Evolutionary conservation across 148 eudicot species (phyloP).

Genomic region (Rhododendron griersonianum): DNA sequence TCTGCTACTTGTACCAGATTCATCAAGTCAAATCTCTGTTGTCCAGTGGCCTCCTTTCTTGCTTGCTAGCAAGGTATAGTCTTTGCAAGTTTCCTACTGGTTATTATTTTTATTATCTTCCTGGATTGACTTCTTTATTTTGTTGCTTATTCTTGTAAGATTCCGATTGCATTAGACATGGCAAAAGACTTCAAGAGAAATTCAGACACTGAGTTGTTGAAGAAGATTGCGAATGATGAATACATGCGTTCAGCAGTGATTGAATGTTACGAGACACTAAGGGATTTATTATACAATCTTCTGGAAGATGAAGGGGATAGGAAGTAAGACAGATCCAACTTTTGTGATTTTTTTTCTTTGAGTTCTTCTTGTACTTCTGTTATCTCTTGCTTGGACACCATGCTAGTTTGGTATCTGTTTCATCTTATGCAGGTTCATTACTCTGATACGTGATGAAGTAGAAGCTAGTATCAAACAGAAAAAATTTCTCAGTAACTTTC

Average conservation of each 20-base stretch:
- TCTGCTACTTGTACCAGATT: slow-evolving; percentile 89
- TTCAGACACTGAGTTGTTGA: slow-evolving; percentile 73
- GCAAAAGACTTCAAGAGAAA: slow-evolving; percentile 89
- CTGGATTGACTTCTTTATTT: slow-evolving; percentile 8
- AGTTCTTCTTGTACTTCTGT: neutral
- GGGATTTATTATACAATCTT: slow-evolving; percentile 49
- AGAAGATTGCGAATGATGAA: slow-evolving; percentile 73
- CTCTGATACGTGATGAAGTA: slow-evolving; percentile 54
- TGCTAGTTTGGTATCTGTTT: slow-evolving; percentile 7
- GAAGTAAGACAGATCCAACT: slow-evolving; percentile 33
- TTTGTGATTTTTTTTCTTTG: neutral
- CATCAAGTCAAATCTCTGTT: slow-evolving; percentile 70
- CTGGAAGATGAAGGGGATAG: slow-evolving; percentile 53
- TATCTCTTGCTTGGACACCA: neutral
- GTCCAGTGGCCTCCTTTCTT: slow-evolving; percentile 99
- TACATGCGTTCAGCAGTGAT: slow-evolving; percentile 82
- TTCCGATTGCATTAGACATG: slow-evolving; percentile 98
- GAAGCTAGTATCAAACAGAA: slow-evolving; percentile 39
- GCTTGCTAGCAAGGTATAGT: slow-evolving; percentile 90
- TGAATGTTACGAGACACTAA: slow-evolving; percentile 93
- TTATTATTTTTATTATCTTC: slow-evolving; percentile 3
- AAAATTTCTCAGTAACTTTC: slow-evolving; percentile 60
- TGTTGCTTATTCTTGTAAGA: slow-evolving; percentile 34
- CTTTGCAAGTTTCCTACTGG: neutral
- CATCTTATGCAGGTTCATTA: slow-evolving; percentile 48